A percentile compares a stretch with the other conserved stretches of the same genome.
phyloP scores from a whole-genome alignment of 2,329 filamentous ascomycete species.

The Aspergillus udagawae region DNA sequence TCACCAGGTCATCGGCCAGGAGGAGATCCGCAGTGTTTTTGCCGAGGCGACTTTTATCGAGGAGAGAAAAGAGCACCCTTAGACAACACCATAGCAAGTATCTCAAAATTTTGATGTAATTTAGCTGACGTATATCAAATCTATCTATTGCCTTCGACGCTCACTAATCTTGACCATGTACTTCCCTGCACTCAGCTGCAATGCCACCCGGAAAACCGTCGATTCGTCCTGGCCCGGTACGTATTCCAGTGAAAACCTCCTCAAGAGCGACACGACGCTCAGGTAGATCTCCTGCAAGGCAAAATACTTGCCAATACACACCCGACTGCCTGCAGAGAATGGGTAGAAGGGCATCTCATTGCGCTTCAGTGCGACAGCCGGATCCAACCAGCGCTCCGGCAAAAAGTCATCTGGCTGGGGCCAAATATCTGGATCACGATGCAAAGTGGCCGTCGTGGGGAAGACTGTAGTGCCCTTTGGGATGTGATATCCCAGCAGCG shows the following conservation, averaged over 20 bases:
- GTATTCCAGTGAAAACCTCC: not conserved
- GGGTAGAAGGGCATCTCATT: not conserved
- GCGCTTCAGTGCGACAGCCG: not conserved
- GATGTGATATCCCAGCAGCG: not conserved
- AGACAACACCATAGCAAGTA: too few species aligned
- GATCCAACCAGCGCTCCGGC: not conserved
- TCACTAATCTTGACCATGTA: not conserved
- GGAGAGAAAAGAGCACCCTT: conserved; percentile 17
- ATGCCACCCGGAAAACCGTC: not conserved
- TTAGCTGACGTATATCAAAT: not conserved
- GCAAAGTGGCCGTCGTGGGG: not conserved
- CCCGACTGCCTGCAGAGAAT: not conserved
- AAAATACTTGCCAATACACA: conserved; percentile 1
- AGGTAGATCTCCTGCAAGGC: conserved; percentile 1
- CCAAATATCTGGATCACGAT: not conserved
- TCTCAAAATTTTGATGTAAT: not conserved
- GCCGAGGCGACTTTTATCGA: conserved; percentile 21
- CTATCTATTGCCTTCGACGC: too few species aligned
- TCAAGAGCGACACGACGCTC: not conserved
- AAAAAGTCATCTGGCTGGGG: not conserved
- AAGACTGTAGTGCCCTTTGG: not conserved
- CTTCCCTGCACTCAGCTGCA: not conserved
- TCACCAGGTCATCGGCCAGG: conserved; percentile 9
- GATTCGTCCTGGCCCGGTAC: not conserved
- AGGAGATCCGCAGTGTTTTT: conserved; percentile 26